Base-by-base conservation (phyloP, 345 rosid genomes). In the Leavenworthia alabamica region DNA sequence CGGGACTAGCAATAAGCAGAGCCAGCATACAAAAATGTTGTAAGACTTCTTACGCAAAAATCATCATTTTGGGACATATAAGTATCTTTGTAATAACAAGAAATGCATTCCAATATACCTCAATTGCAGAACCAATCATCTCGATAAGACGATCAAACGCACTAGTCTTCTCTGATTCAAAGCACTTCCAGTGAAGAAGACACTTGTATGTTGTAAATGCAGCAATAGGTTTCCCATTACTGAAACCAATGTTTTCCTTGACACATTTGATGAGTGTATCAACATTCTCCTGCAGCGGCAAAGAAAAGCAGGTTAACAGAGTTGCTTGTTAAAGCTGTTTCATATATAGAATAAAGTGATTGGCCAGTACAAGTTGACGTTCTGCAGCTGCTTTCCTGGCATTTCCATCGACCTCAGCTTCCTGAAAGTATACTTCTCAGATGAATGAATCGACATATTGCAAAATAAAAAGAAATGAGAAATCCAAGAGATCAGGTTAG, bases 121-220 rank as follows among this genome's bases (percentile, higher is more conserved):
- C 96, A 62, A 93, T 87, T 11, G 88, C 96, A 60, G 92, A 85
- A 81, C 99, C 99, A 60, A 93, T 93, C 96, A 88, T 84, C 79
- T 93, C 96, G 80, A 93, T 83, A 20, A 93, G 97, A 61, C 92
- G 89, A 75, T 93, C 97, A 79, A 93, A 93, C 31, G 87, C 96
- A 75, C 78, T 93, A 46, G 96, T 87, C 76, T 80, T 89, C 70
- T 93, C 97, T 8, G 97, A 96, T 78, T 90, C 99, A 74, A 90
- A 93, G 46, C 95, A 93, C 70, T 93, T 93, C 97, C 99, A 89
- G 40, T 86, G 87, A 65, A 93, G 91, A 67, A 89, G 99, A 76
- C 97, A 93, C 66, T 78, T 89, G 71, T 93, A 93, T 64, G 87
- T 87, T 56, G 99, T 89, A 78, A 89, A 84, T 57, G 97, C 99